Evolutionary conservation across 2,329 filamentous ascomycete species (phyloP).

Genomic region (Grosmannia serpens): DNA sequence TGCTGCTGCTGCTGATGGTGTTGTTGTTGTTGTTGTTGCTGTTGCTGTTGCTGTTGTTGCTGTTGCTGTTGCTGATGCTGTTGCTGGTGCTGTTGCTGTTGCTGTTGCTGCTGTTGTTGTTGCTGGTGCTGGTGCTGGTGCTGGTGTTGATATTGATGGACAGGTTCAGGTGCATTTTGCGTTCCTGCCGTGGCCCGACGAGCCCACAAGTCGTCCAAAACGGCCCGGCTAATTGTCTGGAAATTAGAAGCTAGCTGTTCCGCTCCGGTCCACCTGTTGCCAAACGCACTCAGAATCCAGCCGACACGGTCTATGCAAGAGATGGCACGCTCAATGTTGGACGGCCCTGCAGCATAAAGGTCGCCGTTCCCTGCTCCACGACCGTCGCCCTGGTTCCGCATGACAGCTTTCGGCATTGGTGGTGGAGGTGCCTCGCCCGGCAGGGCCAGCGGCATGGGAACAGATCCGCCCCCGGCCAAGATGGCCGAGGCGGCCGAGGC

Average conservation of each 20-base stretch:
- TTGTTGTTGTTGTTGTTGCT: no score
- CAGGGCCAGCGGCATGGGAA: slow-evolving; percentile 30
- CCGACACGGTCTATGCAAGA: slow-evolving; percentile 42
- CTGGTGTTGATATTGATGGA: slow-evolving; percentile 1
- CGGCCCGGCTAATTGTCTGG: slow-evolving; percentile 34
- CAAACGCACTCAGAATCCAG: slow-evolving; percentile 43
- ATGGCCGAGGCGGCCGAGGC: slow-evolving; percentile 38
- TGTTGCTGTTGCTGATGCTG: no score
- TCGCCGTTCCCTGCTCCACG: slow-evolving; percentile 10
- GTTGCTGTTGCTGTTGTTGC: no score
- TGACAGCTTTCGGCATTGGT: slow-evolving; percentile 33
- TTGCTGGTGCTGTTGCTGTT: no score
- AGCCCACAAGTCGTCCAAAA: slow-evolving; percentile 30
- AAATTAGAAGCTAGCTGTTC: slow-evolving; percentile 41
- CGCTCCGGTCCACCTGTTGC: slow-evolving; percentile 48
- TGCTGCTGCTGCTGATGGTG: no score
- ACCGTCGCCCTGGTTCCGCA: neutral
- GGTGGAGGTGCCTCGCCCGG: slow-evolving; percentile 38
- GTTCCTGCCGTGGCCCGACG: slow-evolving; percentile 17
- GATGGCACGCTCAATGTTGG: slow-evolving; percentile 45
- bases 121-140: neutral
- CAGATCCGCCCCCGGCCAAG: slow-evolving; percentile 32
- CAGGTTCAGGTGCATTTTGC: neutral
- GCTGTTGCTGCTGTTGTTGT: no score
- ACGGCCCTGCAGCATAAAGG: slow-evolving; percentile 15